A percentile compares a stretch with the other conserved stretches of the same genome.
Conservation (phyloP, 306 rosid species). For the Urtica urens region DNA sequence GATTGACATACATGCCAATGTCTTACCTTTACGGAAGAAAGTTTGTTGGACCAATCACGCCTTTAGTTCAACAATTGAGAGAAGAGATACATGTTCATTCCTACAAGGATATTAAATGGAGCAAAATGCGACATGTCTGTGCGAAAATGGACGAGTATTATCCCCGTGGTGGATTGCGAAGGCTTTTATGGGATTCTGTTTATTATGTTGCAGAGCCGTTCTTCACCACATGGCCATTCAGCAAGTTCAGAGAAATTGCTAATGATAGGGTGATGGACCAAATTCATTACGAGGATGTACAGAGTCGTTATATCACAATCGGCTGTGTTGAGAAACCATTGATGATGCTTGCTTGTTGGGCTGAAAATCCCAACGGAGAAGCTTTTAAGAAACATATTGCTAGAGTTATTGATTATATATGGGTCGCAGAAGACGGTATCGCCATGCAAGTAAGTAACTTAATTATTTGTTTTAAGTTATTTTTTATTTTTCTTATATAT, state of each 20-base stretch:
- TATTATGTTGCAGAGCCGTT: constrained; percentile 18
- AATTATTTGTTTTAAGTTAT: too few species aligned
- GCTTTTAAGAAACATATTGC: background rate
- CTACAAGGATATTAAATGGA: constrained; percentile 42
- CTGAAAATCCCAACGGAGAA: background rate
- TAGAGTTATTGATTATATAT: background rate
- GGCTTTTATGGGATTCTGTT: constrained; percentile 16
- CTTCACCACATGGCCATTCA: constrained; percentile 13
- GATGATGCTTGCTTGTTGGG: constrained; percentile 1
- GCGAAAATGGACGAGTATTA: constrained; percentile 32
- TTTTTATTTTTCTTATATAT: too few species aligned
- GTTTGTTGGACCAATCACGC: constrained; percentile 60
- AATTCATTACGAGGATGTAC: constrained; percentile 22
- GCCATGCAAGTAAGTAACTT: constrained; percentile 10
- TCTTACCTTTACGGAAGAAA: constrained; percentile 54
- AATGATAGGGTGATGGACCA: background rate
- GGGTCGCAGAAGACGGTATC: constrained; percentile 32
- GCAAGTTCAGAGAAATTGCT: constrained; percentile 14
- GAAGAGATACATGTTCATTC: constrained; percentile 36
- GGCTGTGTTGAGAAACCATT: constrained; percentile 17
- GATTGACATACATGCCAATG: constrained; percentile 56
- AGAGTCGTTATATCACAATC: constrained; percentile 3
- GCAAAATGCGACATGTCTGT: constrained; percentile 39
- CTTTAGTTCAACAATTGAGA: constrained; percentile 42
- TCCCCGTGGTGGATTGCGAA: constrained; percentile 9